Conservation (phyloP, 2,329 filamentous ascomycete genomes). For the Rosellinia necatrix region DNA sequence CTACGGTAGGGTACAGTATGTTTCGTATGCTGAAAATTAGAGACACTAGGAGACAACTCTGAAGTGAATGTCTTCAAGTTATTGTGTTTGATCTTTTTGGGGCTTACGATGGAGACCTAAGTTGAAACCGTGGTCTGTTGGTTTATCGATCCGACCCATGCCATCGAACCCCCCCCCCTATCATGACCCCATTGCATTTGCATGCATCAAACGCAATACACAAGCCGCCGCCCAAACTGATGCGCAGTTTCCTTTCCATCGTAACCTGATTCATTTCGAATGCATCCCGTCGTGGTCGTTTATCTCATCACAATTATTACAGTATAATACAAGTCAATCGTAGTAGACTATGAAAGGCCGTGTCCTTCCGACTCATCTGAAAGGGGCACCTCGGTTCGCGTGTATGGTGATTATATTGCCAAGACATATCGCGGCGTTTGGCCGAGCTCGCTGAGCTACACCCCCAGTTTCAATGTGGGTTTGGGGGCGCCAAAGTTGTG, state of each 20-base stretch:
- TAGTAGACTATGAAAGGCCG: background rate
- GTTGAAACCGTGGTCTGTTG: no score
- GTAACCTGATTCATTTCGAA: conserved; percentile 13
- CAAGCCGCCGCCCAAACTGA: no score
- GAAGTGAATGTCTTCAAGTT: no score
- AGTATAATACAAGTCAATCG: conserved; percentile 20
- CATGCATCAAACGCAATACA: background rate
- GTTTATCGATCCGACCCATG: no score
- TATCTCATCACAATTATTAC: conserved; percentile 1
- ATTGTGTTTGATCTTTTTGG: no score
- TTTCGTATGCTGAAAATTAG: no score
- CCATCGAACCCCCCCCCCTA: no score
- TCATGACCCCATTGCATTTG: no score
- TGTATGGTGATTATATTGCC: background rate
- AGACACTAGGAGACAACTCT: no score
- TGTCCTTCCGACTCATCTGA: background rate
- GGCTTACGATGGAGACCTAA: no score
- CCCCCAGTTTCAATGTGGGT: background rate
- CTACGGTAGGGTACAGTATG: no score
- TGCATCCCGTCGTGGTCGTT: background rate
- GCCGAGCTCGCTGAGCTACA: background rate
- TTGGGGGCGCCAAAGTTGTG: background rate
- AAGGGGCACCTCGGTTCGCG: background rate
- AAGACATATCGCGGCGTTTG: background rate
- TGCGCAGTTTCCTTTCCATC: background rate